Percentiles rank a stretch among this genome's conserved stretches.
Evolutionary conservation across 2,329 filamentous ascomycete genomes (phyloP).

Genomic region (Monosporascus cannonballus): DNA sequence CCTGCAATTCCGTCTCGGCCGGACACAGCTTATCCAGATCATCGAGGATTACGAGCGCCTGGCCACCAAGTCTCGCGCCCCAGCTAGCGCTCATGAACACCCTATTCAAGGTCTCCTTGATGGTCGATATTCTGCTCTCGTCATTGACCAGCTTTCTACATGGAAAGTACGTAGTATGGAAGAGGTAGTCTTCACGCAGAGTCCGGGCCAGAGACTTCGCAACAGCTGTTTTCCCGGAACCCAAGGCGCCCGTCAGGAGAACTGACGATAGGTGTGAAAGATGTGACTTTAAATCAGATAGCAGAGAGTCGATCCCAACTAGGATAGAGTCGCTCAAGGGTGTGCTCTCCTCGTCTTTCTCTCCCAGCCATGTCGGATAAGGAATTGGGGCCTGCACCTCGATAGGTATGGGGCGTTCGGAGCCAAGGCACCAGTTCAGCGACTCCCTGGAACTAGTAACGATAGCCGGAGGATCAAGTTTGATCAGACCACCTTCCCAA

Average conservation of each 20-base stretch:
- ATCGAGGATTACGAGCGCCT: constrained; percentile 79
- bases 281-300: constrained; percentile 67
- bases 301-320: constrained; percentile 77
- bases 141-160: constrained; percentile 86
- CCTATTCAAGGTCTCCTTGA: constrained; percentile 81
- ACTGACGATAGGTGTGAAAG: constrained; percentile 84
- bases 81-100: constrained; percentile 87
- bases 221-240: constrained; percentile 82
- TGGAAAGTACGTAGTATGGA: constrained; percentile 78
- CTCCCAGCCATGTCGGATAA: constrained; percentile 51
- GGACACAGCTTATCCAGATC: constrained; percentile 92
- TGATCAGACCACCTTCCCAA: constrained; percentile 81
- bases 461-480: constrained; percentile 58
- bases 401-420: constrained; percentile 66
- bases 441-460: constrained; percentile 35
- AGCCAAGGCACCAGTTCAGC: constrained; percentile 67
- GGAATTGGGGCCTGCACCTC: constrained; percentile 72
- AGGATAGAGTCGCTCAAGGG: constrained; percentile 54
- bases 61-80: constrained; percentile 82
- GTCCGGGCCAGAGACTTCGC: constrained; percentile 69
- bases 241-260: constrained; percentile 79
- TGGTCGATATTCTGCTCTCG: constrained; percentile 79
- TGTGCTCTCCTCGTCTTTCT: constrained; percentile 46
- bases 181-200: constrained; percentile 67
- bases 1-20: constrained; percentile 87